Evolutionary conservation across 257 asterid genomes (phyloP), one percentile per base, ranked within the genome.

Genomic region (Solanum virginianum): DNA sequence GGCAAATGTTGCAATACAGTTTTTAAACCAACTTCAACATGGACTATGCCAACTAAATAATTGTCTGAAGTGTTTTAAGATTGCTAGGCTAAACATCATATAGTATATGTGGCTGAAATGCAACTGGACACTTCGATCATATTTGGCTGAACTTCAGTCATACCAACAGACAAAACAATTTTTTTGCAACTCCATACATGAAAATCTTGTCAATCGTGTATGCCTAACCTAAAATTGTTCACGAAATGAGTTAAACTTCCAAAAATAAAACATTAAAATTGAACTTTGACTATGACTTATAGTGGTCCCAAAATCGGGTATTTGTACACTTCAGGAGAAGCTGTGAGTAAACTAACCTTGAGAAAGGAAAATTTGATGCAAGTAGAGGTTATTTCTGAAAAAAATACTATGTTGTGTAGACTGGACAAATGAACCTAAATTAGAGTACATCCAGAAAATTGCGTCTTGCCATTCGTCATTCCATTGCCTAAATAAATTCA

Each of bases 381-480:
- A 77, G 22, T 26, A 24, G 16, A 53, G 47, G 82, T 47, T 26
- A 26, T 51, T 51, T 62, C 82, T 51, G 24, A 62, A 26, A 65
- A 51, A 51, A 24, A 77, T 69, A 24, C 26, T 39, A 70, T 36
- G 53, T 39, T 70, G 1, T 70, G 9, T 70, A 70, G 4, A 41
- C 26, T 53, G 65, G 63, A 77, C 82, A 51, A 77, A 51, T 77
- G 82, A 51, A 77, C 82, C 60, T 24, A 53, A 77, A 53, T 10
- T 79, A 79, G 65, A 26, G 63, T 53, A 79, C 45, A 79, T 39
- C 66, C 83, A 79, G 26, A 77, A 51, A 29, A 53, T 29, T 79
- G 83, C 83, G 83, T 79, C 83, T 54, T 53, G 83, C 29, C 83
- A 79, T 79, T 53, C 65, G 66, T 79, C 83, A 79, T 79, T 79